phyloP scores from a whole-genome alignment of 371 early-diverging fungal genomes.

The Mucor indicus region DNA sequence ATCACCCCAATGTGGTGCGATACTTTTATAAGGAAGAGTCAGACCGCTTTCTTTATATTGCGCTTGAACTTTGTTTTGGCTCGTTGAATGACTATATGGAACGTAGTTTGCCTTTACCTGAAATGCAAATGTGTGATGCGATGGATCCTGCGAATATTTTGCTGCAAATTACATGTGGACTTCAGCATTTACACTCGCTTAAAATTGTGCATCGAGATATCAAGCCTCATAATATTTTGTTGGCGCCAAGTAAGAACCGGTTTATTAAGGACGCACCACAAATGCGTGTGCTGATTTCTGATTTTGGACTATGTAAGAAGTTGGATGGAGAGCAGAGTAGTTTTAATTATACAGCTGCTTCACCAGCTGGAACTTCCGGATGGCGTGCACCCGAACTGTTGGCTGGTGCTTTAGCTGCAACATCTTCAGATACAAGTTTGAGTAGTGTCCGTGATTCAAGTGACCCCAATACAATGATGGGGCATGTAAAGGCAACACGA shows the following conservation, averaged over 20 bases:
- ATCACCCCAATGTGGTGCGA: slow-evolving; percentile 96
- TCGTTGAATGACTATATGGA: slow-evolving; percentile 68
- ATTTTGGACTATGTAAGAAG: slow-evolving; percentile 97
- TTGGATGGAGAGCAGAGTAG: slow-evolving; percentile 92
- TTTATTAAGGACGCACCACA: slow-evolving; percentile 13
- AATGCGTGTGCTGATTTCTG: slow-evolving; percentile 86
- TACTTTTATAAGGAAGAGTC: slow-evolving; percentile 90
- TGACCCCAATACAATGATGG: slow-evolving; percentile 15
- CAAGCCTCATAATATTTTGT: slow-evolving; percentile 86
- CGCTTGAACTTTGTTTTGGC: slow-evolving; percentile 86
- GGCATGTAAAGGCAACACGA: slow-evolving; percentile 69
- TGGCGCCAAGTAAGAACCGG: slow-evolving; percentile 58
- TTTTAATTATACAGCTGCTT: slow-evolving; percentile 86
- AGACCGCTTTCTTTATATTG: slow-evolving; percentile 93
- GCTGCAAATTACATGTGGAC: slow-evolving; percentile 78
- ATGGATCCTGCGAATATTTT: slow-evolving; percentile 57
- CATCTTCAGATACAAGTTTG: slow-evolving; percentile 22
- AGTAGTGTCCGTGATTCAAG: slow-evolving; percentile 2
- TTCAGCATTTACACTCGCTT: slow-evolving; percentile 67
- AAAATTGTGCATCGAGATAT: slow-evolving; percentile 79
- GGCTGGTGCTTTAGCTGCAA: slow-evolving; percentile 33
- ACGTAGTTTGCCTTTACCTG: slow-evolving; percentile 29
- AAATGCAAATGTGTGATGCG: slow-evolving; percentile 26
- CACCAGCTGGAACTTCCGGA: slow-evolving; percentile 86
- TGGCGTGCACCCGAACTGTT: slow-evolving; percentile 97